A percentile compares a stretch with the other conserved stretches of the same genome.
These are phyloP conservation scores for Cnidoscolus chayamansa DNA, from an alignment of 441 rosid species.

Conservation along the genomic window DNA sequence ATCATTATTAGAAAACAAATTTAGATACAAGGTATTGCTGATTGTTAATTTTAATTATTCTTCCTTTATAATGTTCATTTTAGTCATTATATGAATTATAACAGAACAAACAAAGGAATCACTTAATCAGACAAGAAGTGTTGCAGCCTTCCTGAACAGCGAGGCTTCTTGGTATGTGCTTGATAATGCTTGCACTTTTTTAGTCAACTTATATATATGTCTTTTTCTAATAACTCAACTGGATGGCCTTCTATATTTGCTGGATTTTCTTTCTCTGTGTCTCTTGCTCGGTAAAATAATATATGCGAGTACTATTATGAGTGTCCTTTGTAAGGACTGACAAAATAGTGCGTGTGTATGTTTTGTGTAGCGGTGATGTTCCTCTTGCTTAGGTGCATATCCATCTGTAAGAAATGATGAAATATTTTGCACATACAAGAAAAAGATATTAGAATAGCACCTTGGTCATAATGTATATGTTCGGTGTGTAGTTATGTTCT, in stretches of 20 bases:
- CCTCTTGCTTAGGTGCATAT: neutral
- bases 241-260: neutral
- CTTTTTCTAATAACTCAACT: neutral
- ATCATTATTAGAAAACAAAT: neutral
- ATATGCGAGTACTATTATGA: neutral
- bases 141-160: conserved; percentile 98
- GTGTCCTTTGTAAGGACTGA: neutral
- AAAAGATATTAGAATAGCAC: neutral
- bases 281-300: neutral
- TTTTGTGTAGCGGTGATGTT: neutral
- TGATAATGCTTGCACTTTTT: conserved; percentile 9
- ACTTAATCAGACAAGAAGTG: conserved; percentile 76
- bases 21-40: neutral
- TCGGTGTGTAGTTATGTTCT: neutral
- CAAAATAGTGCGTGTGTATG: neutral
- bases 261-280: neutral
- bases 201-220: neutral
- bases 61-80: neutral
- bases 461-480: neutral
- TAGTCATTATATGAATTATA: conserved; percentile 17
- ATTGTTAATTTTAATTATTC: neutral
- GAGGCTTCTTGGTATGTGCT: conserved; percentile 81
- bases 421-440: neutral
- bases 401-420: neutral
- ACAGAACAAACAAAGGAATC: conserved; percentile 44